Percentiles rank a stretch among this genome's conserved stretches.
Evolutionary conservation across 2,329 filamentous ascomycete genomes (phyloP).

Genomic region (Colletotrichum lupini): DNA sequence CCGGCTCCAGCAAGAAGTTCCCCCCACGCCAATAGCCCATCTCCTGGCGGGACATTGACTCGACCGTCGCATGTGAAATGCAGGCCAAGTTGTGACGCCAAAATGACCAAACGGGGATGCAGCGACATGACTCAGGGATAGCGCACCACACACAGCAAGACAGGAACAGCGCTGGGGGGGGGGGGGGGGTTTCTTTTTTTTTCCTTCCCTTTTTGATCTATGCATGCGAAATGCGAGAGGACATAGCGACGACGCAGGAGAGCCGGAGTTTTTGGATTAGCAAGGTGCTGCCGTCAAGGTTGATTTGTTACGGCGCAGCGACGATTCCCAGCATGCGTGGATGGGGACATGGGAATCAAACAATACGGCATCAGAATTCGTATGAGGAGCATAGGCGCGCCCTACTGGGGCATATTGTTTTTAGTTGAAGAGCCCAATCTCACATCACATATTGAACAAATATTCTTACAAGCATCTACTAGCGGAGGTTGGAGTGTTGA

Average conservation of each 20-base stretch:
- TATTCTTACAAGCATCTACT: background rate
- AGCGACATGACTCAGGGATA: slow-evolving; percentile 27
- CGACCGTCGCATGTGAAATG: slow-evolving; percentile 27
- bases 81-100: slow-evolving; percentile 25
- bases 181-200: background rate
- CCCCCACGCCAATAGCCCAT: slow-evolving; percentile 19
- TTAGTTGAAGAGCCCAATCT: slow-evolving; percentile 23
- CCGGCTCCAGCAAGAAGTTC: slow-evolving; percentile 1
- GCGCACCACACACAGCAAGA: background rate
- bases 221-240: slow-evolving; percentile 11
- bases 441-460: slow-evolving; percentile 18
- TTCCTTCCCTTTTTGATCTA: slow-evolving; percentile 7
- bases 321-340: slow-evolving; percentile 1
- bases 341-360: slow-evolving; percentile 20
- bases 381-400: slow-evolving; percentile 2
- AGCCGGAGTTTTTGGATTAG: slow-evolving; percentile 6
- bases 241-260: slow-evolving; percentile 1
- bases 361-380: slow-evolving; percentile 27
- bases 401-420: slow-evolving; percentile 6
- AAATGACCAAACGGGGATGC: slow-evolving; percentile 18
- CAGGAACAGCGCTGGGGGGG: background rate
- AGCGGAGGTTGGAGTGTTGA: background rate
- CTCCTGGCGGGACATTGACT: slow-evolving; percentile 23
- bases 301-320: slow-evolving; percentile 10
- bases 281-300: background rate